Percentiles rank a stretch among this genome's conserved stretches.
These are phyloP conservation scores for Mycena galericulata DNA, from an alignment of 768 basidiomycete species.

Conservation along the genomic window DNA sequence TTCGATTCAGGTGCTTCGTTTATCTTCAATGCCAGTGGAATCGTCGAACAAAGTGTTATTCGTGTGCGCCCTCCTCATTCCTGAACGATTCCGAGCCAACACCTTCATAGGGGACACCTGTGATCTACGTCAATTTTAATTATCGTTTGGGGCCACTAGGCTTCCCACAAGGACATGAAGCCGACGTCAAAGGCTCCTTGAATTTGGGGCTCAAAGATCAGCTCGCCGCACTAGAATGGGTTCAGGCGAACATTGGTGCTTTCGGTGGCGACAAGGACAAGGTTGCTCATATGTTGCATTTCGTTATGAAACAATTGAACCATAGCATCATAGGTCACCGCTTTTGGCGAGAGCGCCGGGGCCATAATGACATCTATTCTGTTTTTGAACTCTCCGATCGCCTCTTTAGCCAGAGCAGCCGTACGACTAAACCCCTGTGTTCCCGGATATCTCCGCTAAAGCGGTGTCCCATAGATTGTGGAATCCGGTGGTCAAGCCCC, in stretches of 20 bases:
- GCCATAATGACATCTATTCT: constrained; percentile 10
- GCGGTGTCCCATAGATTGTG: constrained; percentile 50
- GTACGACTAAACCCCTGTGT: constrained; percentile 35
- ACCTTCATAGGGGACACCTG: background rate
- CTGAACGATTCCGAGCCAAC: background rate
- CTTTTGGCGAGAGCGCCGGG: constrained; percentile 44
- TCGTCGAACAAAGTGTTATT: background rate
- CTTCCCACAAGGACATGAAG: background rate
- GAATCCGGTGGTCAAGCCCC: constrained; percentile 54
- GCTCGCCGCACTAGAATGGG: background rate
- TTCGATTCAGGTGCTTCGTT: no score
- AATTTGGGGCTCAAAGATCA: background rate
- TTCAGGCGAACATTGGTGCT: background rate
- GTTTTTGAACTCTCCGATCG: constrained; percentile 39
- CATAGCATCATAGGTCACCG: constrained; percentile 41
- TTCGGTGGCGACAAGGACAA: background rate
- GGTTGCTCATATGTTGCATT: background rate
- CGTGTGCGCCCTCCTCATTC: no score
- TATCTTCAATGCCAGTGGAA: background rate
- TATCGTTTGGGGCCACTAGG: background rate
- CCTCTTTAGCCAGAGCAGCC: constrained; percentile 43
- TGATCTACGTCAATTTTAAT: background rate
- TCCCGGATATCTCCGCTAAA: background rate
- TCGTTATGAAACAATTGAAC: background rate
- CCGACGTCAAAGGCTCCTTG: background rate